Base-by-base conservation (phyloP, 2,329 filamentous ascomycete species). In the Colletotrichum godetiae region DNA sequence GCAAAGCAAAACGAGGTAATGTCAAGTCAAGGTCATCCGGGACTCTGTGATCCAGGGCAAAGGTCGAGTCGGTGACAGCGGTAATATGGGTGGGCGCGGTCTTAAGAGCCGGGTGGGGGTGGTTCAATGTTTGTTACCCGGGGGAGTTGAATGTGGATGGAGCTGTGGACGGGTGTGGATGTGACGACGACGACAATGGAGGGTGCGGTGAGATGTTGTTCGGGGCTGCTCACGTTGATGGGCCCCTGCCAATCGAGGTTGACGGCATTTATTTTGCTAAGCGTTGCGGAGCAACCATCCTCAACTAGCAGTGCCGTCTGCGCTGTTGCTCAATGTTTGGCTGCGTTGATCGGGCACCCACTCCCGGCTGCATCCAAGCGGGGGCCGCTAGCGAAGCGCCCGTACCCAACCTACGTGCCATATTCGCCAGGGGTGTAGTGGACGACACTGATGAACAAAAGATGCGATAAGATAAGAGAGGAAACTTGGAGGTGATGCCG, bases 11-110 rank as follows among this genome's bases (percentile, higher is more conserved):
- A 53, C 64, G 49, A 49, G 64, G 63, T 35, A 52, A 15, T 63
- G 33, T 68, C 8, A 76, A 74, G 22, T 75, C 72, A 10, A 75
- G 60, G 65, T 81, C 79, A 19, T 35, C 29, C 60, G 60, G 60
- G 60, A 33, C 49, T 63, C 27, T 63, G 27, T 63, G 46, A 27
- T 31, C 60, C 15, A 49, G 77, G 75, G 46, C 82, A 80, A 49
- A 82, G 78, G 53, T 84, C 82, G 67, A 83, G 62, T 82, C 78
- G 49, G 49, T 56, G 56, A 57, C 31, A 49, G 42, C 42, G 31
- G 42, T 37, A 61, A 29, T 57, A 72, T 68, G 67, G 53, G 68
- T 49, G 31, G 11, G 42, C 19, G 10, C 58, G 27, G 57, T 58
- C 65, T 68, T 53, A 58, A 60, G 52, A 58, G 57, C 37, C 56